Evolutionary conservation across 148 eudicot genomes (phyloP).

Genomic region (Camellia granthamiana): DNA sequence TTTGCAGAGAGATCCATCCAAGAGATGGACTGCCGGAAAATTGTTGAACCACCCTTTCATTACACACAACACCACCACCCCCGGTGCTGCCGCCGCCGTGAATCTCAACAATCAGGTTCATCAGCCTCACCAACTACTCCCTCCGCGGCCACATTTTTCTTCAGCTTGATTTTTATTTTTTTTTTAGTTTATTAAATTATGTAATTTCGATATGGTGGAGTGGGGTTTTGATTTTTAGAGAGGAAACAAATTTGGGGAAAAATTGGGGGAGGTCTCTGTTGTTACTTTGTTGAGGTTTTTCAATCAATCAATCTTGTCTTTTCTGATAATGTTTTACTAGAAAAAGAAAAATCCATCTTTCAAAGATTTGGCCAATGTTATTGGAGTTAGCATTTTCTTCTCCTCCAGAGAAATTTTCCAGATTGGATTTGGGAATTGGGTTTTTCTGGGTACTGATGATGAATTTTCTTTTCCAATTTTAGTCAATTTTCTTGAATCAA

Average conservation of each 20-base stretch:
- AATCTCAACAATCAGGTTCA: slow-evolving; percentile 33
- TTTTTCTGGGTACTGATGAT: neutral
- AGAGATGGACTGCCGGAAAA: slow-evolving; percentile 58
- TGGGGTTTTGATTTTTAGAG: neutral
- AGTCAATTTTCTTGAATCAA: neutral
- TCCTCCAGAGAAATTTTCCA: neutral
- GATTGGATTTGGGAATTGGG: slow-evolving; percentile 7
- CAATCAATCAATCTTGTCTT: slow-evolving; percentile 6
- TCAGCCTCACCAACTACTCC: slow-evolving; percentile 48
- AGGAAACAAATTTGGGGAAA: neutral
- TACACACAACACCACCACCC: slow-evolving; percentile 24
- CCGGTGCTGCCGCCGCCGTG: neutral
- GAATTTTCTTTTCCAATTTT: neutral
- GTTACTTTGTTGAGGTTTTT: neutral
- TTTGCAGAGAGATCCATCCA: slow-evolving; percentile 70
- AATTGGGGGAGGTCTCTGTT: neutral
- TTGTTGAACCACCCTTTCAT: slow-evolving; percentile 65
- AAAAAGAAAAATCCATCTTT: neutral
- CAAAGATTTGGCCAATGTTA: neutral
- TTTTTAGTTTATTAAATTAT: neutral
- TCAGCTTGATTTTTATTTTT: slow-evolving; percentile 25
- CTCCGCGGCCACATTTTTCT: slow-evolving; percentile 50
- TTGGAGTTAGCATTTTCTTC: neutral
- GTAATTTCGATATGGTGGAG: slow-evolving; percentile 11
- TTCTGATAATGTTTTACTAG: neutral